Evolutionary conservation across 2,329 filamentous ascomycete genomes (phyloP).

Genomic region (Neoarthrinium moseri): DNA sequence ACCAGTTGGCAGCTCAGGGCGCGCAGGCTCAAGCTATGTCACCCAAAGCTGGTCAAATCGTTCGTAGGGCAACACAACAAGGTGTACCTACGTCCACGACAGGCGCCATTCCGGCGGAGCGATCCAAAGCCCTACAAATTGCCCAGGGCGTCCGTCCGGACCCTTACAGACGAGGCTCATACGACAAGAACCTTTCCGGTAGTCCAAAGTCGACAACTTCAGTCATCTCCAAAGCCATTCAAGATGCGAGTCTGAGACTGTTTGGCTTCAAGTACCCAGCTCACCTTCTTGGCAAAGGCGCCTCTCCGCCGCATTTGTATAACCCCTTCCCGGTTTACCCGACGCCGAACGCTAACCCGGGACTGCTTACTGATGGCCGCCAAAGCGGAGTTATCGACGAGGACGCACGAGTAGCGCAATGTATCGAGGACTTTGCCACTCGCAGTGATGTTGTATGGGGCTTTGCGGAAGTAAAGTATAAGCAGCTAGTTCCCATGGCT

Average conservation of each 20-base stretch:
- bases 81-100: slow-evolving; percentile 67
- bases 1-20: slow-evolving; percentile 83
- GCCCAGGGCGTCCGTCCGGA: slow-evolving; percentile 64
- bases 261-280: slow-evolving; percentile 71
- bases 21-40: slow-evolving; percentile 45
- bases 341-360: slow-evolving; percentile 57
- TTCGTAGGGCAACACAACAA: slow-evolving; percentile 77
- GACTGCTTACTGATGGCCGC: slow-evolving; percentile 67
- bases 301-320: slow-evolving; percentile 74
- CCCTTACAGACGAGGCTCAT: slow-evolving; percentile 76
- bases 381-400: slow-evolving; percentile 67
- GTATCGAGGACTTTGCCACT: slow-evolving; percentile 88
- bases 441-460: slow-evolving; percentile 95
- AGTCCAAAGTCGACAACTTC: slow-evolving; percentile 74
- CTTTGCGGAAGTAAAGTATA: slow-evolving; percentile 98
- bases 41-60: slow-evolving; percentile 60
- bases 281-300: slow-evolving; percentile 57
- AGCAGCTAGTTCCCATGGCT: slow-evolving; percentile 86
- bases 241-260: slow-evolving; percentile 79
- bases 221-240: slow-evolving; percentile 90
- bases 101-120: slow-evolving; percentile 65
- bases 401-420: slow-evolving; percentile 73
- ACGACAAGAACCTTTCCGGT: slow-evolving; percentile 72
- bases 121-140: slow-evolving; percentile 73
- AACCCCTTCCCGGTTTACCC: slow-evolving; percentile 85